Conservation (phyloP, 1,139 yeast species). For the Wickerhamomyces sp. region DNA sequence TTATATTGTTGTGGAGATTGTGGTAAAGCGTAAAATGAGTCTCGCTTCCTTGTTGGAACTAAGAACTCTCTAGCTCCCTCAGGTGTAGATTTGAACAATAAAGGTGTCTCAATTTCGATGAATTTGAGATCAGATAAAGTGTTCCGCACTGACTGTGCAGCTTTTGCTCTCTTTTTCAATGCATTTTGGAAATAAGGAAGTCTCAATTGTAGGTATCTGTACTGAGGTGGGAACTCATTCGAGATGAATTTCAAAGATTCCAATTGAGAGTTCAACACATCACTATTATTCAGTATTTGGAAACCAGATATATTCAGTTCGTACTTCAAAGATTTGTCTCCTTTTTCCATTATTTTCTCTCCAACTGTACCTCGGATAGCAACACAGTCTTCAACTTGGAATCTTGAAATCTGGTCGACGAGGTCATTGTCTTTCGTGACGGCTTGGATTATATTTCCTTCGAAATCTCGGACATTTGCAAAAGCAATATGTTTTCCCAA, state of each 20-base stretch:
- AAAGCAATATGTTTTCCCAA: conserved; percentile 55
- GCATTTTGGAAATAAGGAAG: conserved; percentile 54
- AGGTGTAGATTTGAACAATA: conserved; percentile 90
- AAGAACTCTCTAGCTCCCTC: conserved; percentile 97
- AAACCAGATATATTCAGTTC: conserved; percentile 53
- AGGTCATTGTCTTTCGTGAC: conserved; percentile 40
- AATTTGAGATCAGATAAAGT: conserved; percentile 47
- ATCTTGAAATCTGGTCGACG: conserved; percentile 40
- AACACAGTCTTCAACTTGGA: conserved; percentile 74
- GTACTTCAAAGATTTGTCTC: conserved; percentile 29
- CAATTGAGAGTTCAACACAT: conserved; percentile 65
- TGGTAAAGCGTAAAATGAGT: conserved; percentile 80
- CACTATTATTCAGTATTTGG: conserved; percentile 61
- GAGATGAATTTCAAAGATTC: conserved; percentile 52
- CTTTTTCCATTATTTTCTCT: conserved; percentile 21
- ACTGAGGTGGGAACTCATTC: conserved; percentile 65
- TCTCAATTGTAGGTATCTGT: conserved; percentile 75
- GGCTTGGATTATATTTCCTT: conserved; percentile 66
- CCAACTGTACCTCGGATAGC: conserved; percentile 55
- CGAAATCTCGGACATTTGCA: conserved; percentile 66
- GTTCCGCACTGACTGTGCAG: conserved; percentile 51
- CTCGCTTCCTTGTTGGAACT: conserved; percentile 74
- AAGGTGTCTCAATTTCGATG: conserved; percentile 87
- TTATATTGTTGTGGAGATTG: conserved; percentile 98
- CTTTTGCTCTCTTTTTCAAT: conserved; percentile 54